Evolutionary conservation across 2,329 filamentous ascomycete species (phyloP).

Genomic region (Sporothrix phasma): DNA sequence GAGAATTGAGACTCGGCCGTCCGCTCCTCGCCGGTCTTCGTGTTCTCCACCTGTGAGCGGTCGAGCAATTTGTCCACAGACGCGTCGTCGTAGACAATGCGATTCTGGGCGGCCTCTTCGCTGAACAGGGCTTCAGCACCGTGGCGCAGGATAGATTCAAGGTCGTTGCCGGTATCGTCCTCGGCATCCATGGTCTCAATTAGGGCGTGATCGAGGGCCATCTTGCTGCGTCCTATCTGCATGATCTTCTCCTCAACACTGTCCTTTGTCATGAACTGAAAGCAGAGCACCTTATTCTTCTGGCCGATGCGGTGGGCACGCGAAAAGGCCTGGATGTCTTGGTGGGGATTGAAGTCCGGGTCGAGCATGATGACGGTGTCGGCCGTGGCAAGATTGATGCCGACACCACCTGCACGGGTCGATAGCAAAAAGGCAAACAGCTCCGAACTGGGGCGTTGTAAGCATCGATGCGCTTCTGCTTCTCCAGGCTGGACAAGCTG

Average conservation of each 20-base stretch:
- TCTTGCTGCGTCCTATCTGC: constrained; percentile 89
- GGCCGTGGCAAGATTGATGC: constrained; percentile 92
- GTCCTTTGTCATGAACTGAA: constrained; percentile 82
- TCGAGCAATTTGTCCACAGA: constrained; percentile 90
- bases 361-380: constrained; percentile 98
- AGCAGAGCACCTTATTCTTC: constrained; percentile 89
- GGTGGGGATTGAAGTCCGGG: constrained; percentile 94
- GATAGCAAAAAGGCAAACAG: constrained; percentile 89
- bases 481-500: constrained; percentile 67
- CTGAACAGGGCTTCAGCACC: constrained; percentile 81
- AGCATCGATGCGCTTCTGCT: constrained; percentile 87
- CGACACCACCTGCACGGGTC: constrained; percentile 88
- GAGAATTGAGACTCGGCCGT: constrained; percentile 68
- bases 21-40: constrained; percentile 49
- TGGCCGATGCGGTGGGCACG: constrained; percentile 94
- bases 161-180: constrained; percentile 66
- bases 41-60: constrained; percentile 69
- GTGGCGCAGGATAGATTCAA: constrained; percentile 80
- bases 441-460: constrained; percentile 76
- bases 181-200: constrained; percentile 85
- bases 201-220: constrained; percentile 87
- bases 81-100: constrained; percentile 71
- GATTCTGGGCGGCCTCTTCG: constrained; percentile 56
- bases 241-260: constrained; percentile 93
- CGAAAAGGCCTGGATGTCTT: constrained; percentile 91